Conservation (phyloP, 495 filamentous ascomycete species). For the Tuber indicum region DNA sequence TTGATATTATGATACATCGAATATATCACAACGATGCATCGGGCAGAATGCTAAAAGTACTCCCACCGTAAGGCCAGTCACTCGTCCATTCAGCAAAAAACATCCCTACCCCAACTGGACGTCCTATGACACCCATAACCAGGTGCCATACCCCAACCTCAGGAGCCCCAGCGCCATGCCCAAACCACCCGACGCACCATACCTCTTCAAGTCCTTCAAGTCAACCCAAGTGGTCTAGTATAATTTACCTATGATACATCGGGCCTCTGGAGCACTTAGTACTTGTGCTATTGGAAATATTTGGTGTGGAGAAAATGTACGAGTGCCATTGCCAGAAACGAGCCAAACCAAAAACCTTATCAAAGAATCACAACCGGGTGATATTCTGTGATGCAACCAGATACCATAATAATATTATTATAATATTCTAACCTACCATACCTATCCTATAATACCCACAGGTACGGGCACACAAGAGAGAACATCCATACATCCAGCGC, state of each 20-base stretch:
- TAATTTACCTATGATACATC: not conserved
- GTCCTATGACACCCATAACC: too few relatives aligned
- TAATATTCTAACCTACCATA: not conserved
- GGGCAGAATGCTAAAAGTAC: not conserved
- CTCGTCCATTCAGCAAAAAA: too few relatives aligned
- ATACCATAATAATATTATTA: not conserved
- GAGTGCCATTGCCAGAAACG: not conserved
- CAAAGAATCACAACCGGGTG: not conserved
- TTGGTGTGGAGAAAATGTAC: not conserved
- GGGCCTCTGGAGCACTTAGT: too few relatives aligned
- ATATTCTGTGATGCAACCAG: not conserved
- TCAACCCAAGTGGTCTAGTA: not conserved
- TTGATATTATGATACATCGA: not conserved
- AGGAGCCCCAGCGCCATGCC: too few relatives aligned
- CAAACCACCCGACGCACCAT: too few relatives aligned
- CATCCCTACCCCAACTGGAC: too few relatives aligned
- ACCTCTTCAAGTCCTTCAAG: too few relatives aligned
- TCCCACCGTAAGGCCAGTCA: not conserved
- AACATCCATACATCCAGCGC: not conserved
- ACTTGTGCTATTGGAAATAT: not conserved
- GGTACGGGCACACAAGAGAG: not conserved
- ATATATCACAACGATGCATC: not conserved
- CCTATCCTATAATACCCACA: not conserved
- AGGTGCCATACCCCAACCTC: too few relatives aligned
- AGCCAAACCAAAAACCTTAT: not conserved